Evolutionary conservation across 1,139 yeast genomes (phyloP).

Genomic region (Blastobotrys capitulatus): DNA sequence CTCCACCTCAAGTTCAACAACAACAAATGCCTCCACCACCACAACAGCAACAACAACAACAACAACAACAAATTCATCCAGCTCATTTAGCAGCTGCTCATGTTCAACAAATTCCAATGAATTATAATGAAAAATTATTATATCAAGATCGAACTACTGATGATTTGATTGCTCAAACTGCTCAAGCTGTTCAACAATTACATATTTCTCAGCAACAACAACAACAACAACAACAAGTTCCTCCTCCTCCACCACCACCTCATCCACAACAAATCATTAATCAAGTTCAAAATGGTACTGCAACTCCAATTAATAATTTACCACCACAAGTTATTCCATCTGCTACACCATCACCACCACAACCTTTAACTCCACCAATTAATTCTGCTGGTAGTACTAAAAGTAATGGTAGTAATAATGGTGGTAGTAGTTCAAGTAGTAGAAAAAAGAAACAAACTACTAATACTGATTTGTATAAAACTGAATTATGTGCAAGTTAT

Average conservation of each 20-base stretch:
- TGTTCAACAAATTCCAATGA: background rate
- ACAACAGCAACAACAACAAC: too few species aligned
- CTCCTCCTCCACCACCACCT: background rate
- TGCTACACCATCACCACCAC: background rate
- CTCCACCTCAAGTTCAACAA: background rate
- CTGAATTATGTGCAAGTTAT: conserved; percentile 81
- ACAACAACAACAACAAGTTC: background rate
- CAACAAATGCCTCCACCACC: too few species aligned
- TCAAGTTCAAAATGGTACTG: background rate
- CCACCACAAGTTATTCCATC: background rate
- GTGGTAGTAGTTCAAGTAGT: background rate
- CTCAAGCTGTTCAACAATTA: conserved; percentile 10
- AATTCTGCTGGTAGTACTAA: background rate
- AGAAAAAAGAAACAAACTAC: conserved; percentile 36
- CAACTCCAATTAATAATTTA: background rate
- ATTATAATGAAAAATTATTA: conserved; percentile 4
- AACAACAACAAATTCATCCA: background rate
- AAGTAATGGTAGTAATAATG: background rate
- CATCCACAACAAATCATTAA: background rate
- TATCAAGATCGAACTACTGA: conserved; percentile 1
- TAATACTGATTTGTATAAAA: conserved; percentile 76
- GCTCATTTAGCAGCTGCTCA: background rate
- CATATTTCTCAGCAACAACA: conserved; percentile 8
- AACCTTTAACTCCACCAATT: background rate
- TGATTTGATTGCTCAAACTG: conserved; percentile 6